Conservation (phyloP, 345 rosid genomes). For the Acer saccharum region DNA sequence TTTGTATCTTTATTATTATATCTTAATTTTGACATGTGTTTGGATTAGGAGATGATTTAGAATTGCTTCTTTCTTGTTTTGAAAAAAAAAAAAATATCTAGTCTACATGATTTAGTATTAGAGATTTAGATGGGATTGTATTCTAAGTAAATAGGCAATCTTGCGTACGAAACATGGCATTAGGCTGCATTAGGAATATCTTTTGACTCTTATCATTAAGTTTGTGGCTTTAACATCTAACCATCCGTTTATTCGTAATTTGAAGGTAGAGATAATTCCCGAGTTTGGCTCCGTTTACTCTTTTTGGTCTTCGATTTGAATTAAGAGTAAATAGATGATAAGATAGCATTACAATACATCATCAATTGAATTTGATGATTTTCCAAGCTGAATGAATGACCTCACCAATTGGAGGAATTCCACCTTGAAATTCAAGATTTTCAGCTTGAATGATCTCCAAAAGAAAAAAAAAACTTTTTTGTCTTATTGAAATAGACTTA, state of each 20-base stretch:
- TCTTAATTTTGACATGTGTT: too few species aligned
- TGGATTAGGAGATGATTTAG: too few species aligned
- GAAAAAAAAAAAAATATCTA: too few species aligned
- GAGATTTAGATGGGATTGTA: neutral
- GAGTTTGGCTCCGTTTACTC: neutral
- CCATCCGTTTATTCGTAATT: too few species aligned
- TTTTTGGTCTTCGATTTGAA: neutral
- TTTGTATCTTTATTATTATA: too few species aligned
- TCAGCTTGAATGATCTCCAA: neutral
- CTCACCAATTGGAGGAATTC: neutral
- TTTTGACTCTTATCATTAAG: neutral
- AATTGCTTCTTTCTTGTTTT: too few species aligned
- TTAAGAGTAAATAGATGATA: neutral
- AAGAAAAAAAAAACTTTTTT: neutral
- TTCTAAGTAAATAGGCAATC: neutral
- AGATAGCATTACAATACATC: neutral
- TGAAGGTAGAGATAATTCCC: neutral
- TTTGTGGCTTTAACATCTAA: too few species aligned
- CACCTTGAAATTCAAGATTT: too few species aligned
- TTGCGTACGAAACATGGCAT: neutral
- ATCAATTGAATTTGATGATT: neutral
- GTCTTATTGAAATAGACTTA: neutral
- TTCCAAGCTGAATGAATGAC: neutral
- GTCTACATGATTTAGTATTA: neutral
- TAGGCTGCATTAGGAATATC: neutral